Conservation (phyloP, 2,329 filamentous ascomycete species). For the Ophiostoma himal-ulmi region DNA sequence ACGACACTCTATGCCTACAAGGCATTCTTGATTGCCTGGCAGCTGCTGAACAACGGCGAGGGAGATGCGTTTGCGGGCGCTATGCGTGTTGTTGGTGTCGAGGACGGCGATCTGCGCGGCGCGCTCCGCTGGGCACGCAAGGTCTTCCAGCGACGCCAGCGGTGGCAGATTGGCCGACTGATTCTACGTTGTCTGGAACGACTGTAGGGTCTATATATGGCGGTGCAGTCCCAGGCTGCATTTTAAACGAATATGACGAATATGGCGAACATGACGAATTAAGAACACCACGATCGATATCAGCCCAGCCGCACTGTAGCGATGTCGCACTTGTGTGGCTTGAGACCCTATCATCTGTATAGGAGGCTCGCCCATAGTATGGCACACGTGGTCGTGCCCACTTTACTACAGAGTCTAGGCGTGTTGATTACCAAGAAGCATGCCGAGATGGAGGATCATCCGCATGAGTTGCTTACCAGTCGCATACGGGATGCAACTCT, state of each 20-base stretch:
- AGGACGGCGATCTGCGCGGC: slow-evolving; percentile 32
- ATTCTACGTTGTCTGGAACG: slow-evolving; percentile 32
- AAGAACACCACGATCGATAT: not conserved
- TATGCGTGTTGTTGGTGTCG: slow-evolving; percentile 25
- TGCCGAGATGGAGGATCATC: not conserved
- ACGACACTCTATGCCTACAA: slow-evolving; percentile 38
- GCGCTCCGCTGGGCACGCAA: slow-evolving; percentile 33
- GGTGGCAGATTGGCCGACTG: slow-evolving; percentile 33
- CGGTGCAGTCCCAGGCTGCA: not conserved
- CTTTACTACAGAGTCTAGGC: not conserved
- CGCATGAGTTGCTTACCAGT: not conserved
- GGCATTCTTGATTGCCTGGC: slow-evolving; percentile 39
- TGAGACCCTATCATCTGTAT: not conserved
- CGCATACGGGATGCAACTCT: not conserved
- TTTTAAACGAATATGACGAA: not conserved
- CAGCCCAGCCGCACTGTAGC: not conserved
- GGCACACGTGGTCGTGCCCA: not conserved
- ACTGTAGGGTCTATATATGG: not conserved
- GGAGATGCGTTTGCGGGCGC: slow-evolving; percentile 30
- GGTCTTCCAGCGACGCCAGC: slow-evolving; percentile 31
- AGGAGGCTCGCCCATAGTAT: not conserved
- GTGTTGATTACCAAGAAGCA: not conserved
- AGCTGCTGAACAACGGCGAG: slow-evolving; percentile 30
- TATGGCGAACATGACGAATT: not conserved
- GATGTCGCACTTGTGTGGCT: not conserved